Base-by-base conservation (phyloP, 2,329 filamentous ascomycete species). In the Pseudogymnoascus destructans region DNA sequence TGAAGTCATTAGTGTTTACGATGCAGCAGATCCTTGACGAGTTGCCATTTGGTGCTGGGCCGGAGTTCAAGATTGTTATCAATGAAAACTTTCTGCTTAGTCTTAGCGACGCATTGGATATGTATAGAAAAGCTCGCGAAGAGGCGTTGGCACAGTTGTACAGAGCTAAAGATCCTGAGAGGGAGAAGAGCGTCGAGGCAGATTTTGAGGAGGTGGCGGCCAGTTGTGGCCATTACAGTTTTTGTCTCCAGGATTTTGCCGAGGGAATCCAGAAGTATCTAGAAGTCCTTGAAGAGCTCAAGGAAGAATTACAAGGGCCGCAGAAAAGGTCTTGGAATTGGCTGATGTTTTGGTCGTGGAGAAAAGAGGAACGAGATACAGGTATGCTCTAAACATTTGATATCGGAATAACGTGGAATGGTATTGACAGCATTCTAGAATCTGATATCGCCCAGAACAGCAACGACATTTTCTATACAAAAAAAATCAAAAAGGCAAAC, bases 131-230 rank as follows among this genome's bases (percentile, higher is more conserved):
- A 58, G 85, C 90, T 8, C 82, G 91, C 63, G 82, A 81, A 59
- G 81, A 86, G 55, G 90, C 93, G 0, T 74, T 98, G 5, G 78
- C 84, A 59, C 79, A 86, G 59, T 77, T 98, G 0, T 97, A 98
- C 70, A 83, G 80, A 62, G 87, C 81, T 57, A 89, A 90, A 61
- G 84, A 90, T 64, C 76, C 90, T 36, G 81, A 81, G 9, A 81
- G 81, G 59, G 75, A 82, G 2, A 79, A 82, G 40, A 86, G 86
- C 61, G 79, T 92, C 7, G 86, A 95, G 67, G 93, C 92, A 2
- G 93, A 97, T 70, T 90, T 95, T 59, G 93, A 98, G 70, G 93
- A 98, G 71, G 91, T 97, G 9, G 91, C 92, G 38, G 92, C 93
- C n/a, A 95, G 91, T 59, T 98, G 93, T 67, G 92, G 93, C 0